These are phyloP conservation scores for Rhytidiadelphus loreus DNA, from an alignment of 225 moss, liverwort and hornwort species.

Conservation along the genomic window DNA sequence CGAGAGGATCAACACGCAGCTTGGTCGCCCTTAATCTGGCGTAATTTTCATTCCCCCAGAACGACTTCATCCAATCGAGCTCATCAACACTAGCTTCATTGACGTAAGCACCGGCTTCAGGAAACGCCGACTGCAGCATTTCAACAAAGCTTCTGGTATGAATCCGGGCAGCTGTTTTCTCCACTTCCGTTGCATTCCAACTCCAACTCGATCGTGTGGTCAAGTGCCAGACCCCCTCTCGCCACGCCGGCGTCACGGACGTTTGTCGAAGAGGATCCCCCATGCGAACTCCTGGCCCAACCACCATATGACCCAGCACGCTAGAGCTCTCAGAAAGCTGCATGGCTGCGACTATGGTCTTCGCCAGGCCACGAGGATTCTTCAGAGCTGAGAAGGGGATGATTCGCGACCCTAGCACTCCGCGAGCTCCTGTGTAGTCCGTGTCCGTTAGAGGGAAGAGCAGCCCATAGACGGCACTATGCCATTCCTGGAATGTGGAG, in stretches of 20 bases:
- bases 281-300: slow-evolving; percentile 25
- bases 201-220: not conserved
- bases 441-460: not conserved
- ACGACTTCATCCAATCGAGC: slow-evolving; percentile 6
- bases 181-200: slow-evolving; percentile 4
- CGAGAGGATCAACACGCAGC: slow-evolving; percentile 8
- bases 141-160: not conserved
- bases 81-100: slow-evolving; percentile 19
- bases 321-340: not conserved
- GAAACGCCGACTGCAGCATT: slow-evolving; percentile 10
- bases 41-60: slow-evolving; percentile 18
- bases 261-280: slow-evolving; percentile 5
- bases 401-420: slow-evolving; percentile 10
- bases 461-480: not conserved
- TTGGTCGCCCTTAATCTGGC: slow-evolving; percentile 4
- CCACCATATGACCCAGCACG: slow-evolving; percentile 16
- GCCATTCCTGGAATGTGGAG: slow-evolving; percentile 25
- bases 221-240: slow-evolving; percentile 11
- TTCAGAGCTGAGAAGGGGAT: slow-evolving; percentile 11
- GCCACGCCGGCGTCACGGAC: slow-evolving; percentile 22
- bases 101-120: slow-evolving; percentile 7
- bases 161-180: not conserved
- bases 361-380: slow-evolving; percentile 10
- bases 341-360: slow-evolving; percentile 4
- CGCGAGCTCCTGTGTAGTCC: not conserved